Evolutionary conservation across 164 flowering plant genomes (phyloP).

Genomic region (Tetrastigma voinierianum): DNA sequence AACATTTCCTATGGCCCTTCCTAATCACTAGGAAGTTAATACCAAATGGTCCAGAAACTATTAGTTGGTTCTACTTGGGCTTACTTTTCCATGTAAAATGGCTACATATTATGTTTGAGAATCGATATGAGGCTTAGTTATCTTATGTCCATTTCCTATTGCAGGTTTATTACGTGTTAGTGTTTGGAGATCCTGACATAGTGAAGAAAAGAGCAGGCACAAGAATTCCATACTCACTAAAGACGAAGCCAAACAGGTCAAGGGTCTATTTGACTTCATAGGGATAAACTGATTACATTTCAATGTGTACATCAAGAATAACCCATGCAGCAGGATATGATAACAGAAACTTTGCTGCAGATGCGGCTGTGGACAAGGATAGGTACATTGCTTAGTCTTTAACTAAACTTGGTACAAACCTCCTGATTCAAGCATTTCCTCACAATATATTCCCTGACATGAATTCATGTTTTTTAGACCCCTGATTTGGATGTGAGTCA

Average conservation of each 20-base stretch:
- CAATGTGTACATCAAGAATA: conserved; percentile 25
- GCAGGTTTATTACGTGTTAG: conserved; percentile 32
- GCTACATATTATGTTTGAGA: no score
- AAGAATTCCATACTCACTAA: conserved; percentile 44
- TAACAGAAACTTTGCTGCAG: conserved; percentile 34
- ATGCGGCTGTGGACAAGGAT: conserved; percentile 25
- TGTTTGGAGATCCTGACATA: conserved; percentile 26
- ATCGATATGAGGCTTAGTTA: no score
- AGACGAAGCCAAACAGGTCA: conserved; percentile 44
- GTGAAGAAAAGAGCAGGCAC: conserved; percentile 47
- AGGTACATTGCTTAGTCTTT: conserved; percentile 24
- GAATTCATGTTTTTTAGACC: no score
- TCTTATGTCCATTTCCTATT: neutral
- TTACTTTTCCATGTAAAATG: no score
- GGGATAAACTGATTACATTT: conserved; percentile 53
- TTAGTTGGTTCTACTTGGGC: neutral
- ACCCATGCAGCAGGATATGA: conserved; percentile 26
- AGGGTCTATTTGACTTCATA: conserved; percentile 48
- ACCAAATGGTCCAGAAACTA: no score
- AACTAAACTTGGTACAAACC: no score
- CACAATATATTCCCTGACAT: no score
- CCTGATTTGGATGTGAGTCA: no score
- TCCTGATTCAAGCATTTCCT: no score
- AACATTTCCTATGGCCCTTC: no score
- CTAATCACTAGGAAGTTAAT: no score